Conservation (phyloP, 768 basidiomycete species). For the Suillus subluteus region DNA sequence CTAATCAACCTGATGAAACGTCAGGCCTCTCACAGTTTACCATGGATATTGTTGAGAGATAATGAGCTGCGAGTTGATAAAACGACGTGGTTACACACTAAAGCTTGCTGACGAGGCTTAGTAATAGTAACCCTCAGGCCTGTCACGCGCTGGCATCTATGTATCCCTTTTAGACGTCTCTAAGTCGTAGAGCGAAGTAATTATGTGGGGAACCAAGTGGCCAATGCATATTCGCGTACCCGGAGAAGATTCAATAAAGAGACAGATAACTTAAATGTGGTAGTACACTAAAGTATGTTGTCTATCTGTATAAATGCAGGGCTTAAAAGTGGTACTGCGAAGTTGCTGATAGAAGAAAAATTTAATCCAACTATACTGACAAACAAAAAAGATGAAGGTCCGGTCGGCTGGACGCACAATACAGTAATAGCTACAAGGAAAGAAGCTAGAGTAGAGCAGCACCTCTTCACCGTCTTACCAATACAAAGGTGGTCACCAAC, state of each 20-base stretch:
- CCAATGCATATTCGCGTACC: neutral
- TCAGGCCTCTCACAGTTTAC: constrained; percentile 32
- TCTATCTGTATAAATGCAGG: neutral
- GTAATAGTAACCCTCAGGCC: neutral
- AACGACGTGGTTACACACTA: neutral
- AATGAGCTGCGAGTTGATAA: neutral
- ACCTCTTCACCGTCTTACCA: constrained; percentile 25
- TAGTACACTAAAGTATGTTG: constrained; percentile 2
- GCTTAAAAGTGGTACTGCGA: neutral
- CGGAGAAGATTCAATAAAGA: neutral
- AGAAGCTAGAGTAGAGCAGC: constrained; percentile 8
- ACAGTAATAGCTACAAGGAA: neutral
- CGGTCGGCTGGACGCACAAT: neutral
- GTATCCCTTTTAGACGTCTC: neutral
- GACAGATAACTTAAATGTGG: neutral
- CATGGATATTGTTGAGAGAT: constrained; percentile 19
- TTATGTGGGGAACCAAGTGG: no score
- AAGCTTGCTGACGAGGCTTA: neutral
- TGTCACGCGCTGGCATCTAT: neutral
- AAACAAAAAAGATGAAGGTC: constrained; percentile 1
- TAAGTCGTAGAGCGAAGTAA: no score
- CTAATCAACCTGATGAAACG: constrained; percentile 1
- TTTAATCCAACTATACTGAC: neutral
- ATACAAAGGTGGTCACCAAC: constrained; percentile 27
- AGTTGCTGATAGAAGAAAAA: neutral